phyloP scores from a whole-genome alignment of 805 yeast genomes.

The Priceomyces melissophilus region DNA sequence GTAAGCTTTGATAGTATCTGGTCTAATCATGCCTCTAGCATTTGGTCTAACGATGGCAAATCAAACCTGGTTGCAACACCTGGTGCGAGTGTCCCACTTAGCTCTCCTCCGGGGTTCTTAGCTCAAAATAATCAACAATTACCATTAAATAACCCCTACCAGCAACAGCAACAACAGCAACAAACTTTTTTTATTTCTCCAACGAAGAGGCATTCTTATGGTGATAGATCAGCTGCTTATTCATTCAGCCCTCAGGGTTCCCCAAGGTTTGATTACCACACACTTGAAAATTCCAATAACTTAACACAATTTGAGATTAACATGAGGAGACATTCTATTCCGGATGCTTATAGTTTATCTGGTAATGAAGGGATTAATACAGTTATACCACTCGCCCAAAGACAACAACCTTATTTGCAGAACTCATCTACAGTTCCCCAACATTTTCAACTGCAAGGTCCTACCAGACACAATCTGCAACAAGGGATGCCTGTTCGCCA shows the following conservation, averaged over 20 bases:
- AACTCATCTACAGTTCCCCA: background rate
- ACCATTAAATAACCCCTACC: slow-evolving; percentile 2
- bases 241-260: slow-evolving; percentile 7
- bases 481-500: background rate
- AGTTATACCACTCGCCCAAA: background rate
- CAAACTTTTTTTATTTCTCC: slow-evolving; percentile 1
- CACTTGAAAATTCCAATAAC: slow-evolving; percentile 1
- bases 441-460: slow-evolving; percentile 1
- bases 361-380: background rate
- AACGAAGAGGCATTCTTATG: slow-evolving; percentile 2
- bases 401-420: slow-evolving; percentile 1
- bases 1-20: slow-evolving; percentile 17
- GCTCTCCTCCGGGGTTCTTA: slow-evolving; percentile 5
- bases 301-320: slow-evolving; percentile 5
- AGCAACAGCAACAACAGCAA: slow-evolving; percentile 5
- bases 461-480: background rate
- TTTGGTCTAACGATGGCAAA: slow-evolving; percentile 4
- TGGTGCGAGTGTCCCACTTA: slow-evolving; percentile 1
- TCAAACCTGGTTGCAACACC: slow-evolving; percentile 1
- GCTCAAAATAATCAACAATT: slow-evolving; percentile 2
- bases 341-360: slow-evolving; percentile 8
- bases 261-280: background rate
- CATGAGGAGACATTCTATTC: slow-evolving; percentile 12
- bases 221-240: slow-evolving; percentile 1
- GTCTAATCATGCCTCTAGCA: slow-evolving; percentile 8